Evolutionary conservation across 2,329 filamentous ascomycete species (phyloP).

Genomic region (Diaporthe citrichinensis): DNA sequence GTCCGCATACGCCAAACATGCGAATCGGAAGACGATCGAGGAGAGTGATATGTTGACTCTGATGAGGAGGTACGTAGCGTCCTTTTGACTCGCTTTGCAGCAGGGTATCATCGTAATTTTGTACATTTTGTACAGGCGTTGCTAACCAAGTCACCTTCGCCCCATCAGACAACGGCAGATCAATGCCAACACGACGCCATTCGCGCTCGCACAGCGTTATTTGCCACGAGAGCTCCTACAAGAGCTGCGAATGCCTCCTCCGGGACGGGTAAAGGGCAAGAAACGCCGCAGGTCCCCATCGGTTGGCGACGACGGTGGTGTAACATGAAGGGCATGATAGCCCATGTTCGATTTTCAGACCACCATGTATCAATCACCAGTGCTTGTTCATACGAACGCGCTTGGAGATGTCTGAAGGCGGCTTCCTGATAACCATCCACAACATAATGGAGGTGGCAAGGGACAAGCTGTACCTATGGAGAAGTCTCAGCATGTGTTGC

Average conservation of each 20-base stretch:
- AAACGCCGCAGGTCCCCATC: conserved; percentile 55
- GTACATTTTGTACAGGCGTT: conserved; percentile 26
- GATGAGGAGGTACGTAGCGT: conserved; percentile 80
- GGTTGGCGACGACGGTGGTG: conserved; percentile 59
- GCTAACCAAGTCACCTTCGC: conserved; percentile 31
- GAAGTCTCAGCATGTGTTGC: conserved; percentile 30
- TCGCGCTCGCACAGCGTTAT: conserved; percentile 87
- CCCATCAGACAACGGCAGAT: conserved; percentile 81
- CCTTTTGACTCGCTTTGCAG: conserved; percentile 43
- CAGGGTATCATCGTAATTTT: conserved; percentile 38
- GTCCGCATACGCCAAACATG: conserved; percentile 84
- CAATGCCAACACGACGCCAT: conserved; percentile 79
- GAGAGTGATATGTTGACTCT: conserved; percentile 86
- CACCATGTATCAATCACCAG: conserved; percentile 66
- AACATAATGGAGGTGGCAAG: conserved; percentile 94
- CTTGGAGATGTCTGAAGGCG: conserved; percentile 78
- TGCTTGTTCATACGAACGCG: conserved; percentile 83
- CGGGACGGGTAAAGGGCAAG: conserved; percentile 60
- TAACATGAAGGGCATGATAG: conserved; percentile 49
- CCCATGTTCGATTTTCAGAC: not conserved
- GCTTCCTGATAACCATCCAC: conserved; percentile 94
- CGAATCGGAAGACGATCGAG: conserved; percentile 86
- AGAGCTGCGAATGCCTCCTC: conserved; percentile 80
- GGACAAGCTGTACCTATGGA: conserved; percentile 83
- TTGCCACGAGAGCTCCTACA: conserved; percentile 87